Evolutionary conservation across 352 stramenopile genomes (phyloP).

Genomic region (Pythium vanterpoolii): DNA sequence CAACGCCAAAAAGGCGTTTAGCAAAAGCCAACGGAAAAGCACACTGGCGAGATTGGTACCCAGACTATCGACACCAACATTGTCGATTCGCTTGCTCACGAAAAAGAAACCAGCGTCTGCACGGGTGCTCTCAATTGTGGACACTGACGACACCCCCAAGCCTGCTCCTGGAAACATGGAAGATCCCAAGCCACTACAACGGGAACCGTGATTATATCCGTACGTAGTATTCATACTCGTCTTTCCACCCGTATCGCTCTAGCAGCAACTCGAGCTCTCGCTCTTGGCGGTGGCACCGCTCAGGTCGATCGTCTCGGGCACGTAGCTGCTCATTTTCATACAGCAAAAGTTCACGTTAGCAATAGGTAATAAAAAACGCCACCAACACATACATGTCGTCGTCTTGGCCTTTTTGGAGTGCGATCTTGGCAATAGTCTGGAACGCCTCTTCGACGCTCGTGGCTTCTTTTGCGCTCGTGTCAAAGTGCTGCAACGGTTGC

Average conservation of each 20-base stretch:
- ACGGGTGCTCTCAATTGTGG: conserved; percentile 3
- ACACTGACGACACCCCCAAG: not conserved
- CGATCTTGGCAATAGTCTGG: conserved; percentile 88
- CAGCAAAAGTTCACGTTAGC: conserved; percentile 9
- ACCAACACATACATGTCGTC: conserved; percentile 86
- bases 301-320: conserved; percentile 84
- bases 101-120: conserved; percentile 12
- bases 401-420: conserved; percentile 84
- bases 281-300: conserved; percentile 68
- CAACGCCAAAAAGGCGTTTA: conserved; percentile 19
- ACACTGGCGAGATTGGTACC: conserved; percentile 11
- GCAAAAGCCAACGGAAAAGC: conserved; percentile 16
- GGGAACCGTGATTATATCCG: too few species aligned
- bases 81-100: conserved; percentile 7
- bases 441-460: conserved; percentile 98
- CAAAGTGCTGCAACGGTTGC: conserved; percentile 95
- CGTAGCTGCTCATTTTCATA: conserved; percentile 38
- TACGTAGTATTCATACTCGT: too few species aligned
- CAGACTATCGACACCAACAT: conserved; percentile 1
- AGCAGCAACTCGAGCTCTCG: conserved; percentile 74
- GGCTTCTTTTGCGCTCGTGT: conserved; percentile 97
- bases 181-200: not conserved
- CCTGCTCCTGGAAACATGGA: not conserved
- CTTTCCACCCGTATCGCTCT: too few species aligned
- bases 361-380: not conserved